Base-by-base conservation (phyloP, 1,284 basidiomycete genomes). In the Puccinia novopanici region DNA sequence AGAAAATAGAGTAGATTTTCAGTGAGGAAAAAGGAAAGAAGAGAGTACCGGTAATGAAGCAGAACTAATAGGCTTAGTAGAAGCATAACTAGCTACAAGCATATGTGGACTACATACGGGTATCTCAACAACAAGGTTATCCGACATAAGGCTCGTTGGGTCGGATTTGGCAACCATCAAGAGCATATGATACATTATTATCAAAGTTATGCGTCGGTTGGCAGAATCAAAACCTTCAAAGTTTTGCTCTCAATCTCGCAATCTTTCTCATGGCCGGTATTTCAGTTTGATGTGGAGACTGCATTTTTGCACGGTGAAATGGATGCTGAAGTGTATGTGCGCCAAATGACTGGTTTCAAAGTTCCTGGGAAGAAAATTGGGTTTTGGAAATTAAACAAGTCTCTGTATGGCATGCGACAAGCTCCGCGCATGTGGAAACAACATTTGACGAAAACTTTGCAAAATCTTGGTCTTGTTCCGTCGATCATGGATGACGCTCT, bases 111-210 rank as follows among this genome's bases (percentile, higher is more conserved):
- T n/a, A n/a, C n/a, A n/a, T n/a, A n/a, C n/a, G n/a, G n/a, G n/a
- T n/a, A n/a, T n/a, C n/a, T n/a, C n/a, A n/a, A n/a, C 42, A 59
- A 30, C 34, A 24, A 75, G 27, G 30, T 75, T 1, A 61, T 52
- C 22, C 22, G 40, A 3, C 22, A 50, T 19, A 63, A 75, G 34
- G 57, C 74, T 65, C 9, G 59, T 3, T 75, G 74, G 74, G 74
- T 75, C 2, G 34, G n/a, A 0, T 75, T 75, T 63, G 74, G 74
- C 22, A 75, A 75, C 52, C 74, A 63, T 37, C 57, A 75, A 65
- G 59, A 63, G 34, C 57, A 8, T 4, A 40, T 24, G 9, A 52
- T 37, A 15, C 45, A 75, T n/a, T 75, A 63, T n/a, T 61, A 50
- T 34, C 2, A 50, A 4, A 75, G 24, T 3, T 65, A 75, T 65